Evolutionary conservation across 1,284 basidiomycete genomes (phyloP), one percentile per base, ranked within the genome.

Genomic region (Exobasidium cylindrosporum): DNA sequence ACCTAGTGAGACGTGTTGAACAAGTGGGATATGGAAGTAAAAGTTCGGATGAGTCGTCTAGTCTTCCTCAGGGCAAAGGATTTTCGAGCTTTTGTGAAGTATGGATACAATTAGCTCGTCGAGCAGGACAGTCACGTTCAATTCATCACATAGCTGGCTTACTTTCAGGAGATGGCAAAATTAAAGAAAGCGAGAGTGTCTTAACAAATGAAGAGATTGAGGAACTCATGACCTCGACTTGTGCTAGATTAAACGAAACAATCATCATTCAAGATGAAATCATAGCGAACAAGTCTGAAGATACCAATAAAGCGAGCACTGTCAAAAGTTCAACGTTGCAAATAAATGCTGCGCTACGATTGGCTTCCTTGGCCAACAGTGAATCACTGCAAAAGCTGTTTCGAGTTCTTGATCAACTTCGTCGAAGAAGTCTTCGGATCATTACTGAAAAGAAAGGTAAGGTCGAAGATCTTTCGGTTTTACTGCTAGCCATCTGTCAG

Each of bases 81-180:
- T 69, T 57, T 49, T 57, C 57, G 55, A 66, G 54, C 43, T 72
- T 72, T 30, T 66, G 67, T 64, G 69, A 72, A 35, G 54, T 61
- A 26, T 72, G 69, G 69, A 58, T 69, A 47, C 62, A 53, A 26
- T 62, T 69, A 31, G 69, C 69, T 0, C 35, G 28, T 14, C 14
- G 30, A 13, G 43, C 57, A 13, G 49, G 44, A 11, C n/a, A 14
- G n/a, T 17, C 46, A 30, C 3, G 6, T 47, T 11, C 57, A 13
- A 28, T 54, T 30, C 17, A 54, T 17, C 24, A 44, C 5, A 49
- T 49, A 23, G 57, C 57, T 45, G 7, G 3, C 4, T 32, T 40
- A 2, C 35, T 40, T 40, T 40, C 35, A 10, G 35, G 35, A 17
- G 10, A 10, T 40, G 35, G 35, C 35, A 40, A 40, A 17, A 17